phyloP scores from a whole-genome alignment of 495 filamentous ascomycete species.

The Penicillium alfredii region DNA sequence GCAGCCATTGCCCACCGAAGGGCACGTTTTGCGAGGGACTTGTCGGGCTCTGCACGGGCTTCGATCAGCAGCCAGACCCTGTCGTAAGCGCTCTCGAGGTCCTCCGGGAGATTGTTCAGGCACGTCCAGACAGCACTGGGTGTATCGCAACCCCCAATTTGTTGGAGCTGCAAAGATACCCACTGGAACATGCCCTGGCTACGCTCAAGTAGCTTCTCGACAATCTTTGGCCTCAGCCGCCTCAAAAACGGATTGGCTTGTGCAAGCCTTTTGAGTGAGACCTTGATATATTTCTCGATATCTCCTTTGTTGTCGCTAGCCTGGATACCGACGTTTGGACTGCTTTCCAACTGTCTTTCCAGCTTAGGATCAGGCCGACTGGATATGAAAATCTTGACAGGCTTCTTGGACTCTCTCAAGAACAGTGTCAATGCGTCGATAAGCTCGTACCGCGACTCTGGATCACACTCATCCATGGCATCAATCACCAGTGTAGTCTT shows the following conservation, averaged over 20 bases:
- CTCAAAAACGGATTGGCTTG: constrained; percentile 5
- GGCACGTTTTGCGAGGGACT: constrained; percentile 24
- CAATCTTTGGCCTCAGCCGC: constrained; percentile 11
- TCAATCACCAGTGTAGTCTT: constrained; percentile 37
- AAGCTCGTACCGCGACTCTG: constrained; percentile 19
- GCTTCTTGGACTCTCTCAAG: constrained; percentile 16
- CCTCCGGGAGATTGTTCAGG: constrained; percentile 27
- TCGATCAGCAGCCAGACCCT: constrained; percentile 24
- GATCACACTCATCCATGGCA: constrained; percentile 43
- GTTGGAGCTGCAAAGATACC: constrained; percentile 28
- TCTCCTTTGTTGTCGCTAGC: constrained; percentile 26
- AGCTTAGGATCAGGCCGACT: constrained; percentile 38
- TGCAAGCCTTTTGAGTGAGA: constrained; percentile 19
- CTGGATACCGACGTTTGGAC: constrained; percentile 29
- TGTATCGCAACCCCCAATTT: constrained; percentile 18
- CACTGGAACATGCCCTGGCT: constrained; percentile 29
- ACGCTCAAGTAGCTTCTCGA: constrained; percentile 4
- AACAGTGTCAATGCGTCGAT: constrained; percentile 27
- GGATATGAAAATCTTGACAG: constrained; percentile 42
- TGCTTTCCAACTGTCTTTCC: constrained; percentile 11
- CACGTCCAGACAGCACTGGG: constrained; percentile 15
- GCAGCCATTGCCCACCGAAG: constrained; percentile 33
- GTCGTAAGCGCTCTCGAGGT: constrained; percentile 29
- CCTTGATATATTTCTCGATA: constrained; percentile 23
- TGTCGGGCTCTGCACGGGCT: constrained; percentile 14